A percentile compares a stretch with the other conserved stretches of the same genome.
phyloP scores from a whole-genome alignment of 2,329 filamentous ascomycete species.

The Blumeriella jaapii region DNA sequence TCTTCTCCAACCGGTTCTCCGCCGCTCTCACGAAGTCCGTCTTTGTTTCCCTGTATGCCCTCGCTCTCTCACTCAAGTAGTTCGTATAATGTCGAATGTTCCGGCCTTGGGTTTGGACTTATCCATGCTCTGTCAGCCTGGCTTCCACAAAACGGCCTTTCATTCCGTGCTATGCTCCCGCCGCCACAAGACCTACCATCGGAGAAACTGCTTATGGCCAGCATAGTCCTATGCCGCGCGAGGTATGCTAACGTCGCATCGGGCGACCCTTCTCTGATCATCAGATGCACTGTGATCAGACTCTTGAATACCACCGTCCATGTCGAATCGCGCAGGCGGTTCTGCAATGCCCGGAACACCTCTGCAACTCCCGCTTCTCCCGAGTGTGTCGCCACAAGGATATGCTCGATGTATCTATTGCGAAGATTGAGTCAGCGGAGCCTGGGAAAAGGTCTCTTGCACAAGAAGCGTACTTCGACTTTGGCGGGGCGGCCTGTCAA shows the following conservation, averaged over 20 bases:
- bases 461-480: conserved; percentile 67
- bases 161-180: too few species aligned
- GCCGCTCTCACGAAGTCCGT: conserved; percentile 81
- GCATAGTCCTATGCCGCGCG: conserved; percentile 66
- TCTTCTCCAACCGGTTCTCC: conserved; percentile 70
- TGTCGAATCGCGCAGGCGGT: conserved; percentile 84
- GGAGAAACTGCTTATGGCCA: conserved; percentile 83
- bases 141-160: conserved; percentile 12
- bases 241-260: conserved; percentile 83
- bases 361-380: conserved; percentile 92
- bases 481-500: conserved; percentile 75
- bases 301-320: conserved; percentile 99
- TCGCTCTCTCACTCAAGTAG: conserved; percentile 74
- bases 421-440: conserved; percentile 13
- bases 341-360: conserved; percentile 84
- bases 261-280: conserved; percentile 89
- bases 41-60: conserved; percentile 72
- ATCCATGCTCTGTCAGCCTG: conserved; percentile 29
- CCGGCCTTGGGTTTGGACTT: conserved; percentile 86
- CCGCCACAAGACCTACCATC: conserved; percentile 58
- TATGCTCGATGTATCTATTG: conserved; percentile 67
- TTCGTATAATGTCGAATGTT: conserved; percentile 89
- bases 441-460: background rate
- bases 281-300: conserved; percentile 87
- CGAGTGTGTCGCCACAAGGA: conserved; percentile 86